Conservation (phyloP, 352 stramenopile genomes). For the Elongisporangium prolatum region DNA sequence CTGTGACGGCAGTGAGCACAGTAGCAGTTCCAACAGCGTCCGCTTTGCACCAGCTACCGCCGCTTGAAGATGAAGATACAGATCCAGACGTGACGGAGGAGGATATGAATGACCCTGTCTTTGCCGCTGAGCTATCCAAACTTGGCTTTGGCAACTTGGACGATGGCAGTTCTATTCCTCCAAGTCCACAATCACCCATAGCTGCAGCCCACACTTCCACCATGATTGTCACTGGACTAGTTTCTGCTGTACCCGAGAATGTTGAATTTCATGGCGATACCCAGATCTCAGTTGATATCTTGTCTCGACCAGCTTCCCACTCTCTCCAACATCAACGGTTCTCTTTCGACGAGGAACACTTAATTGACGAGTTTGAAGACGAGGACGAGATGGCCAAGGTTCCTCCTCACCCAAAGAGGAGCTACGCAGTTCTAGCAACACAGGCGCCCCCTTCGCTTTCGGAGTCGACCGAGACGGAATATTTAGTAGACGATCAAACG, state of each 20-base stretch:
- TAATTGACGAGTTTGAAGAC: conserved; percentile 73
- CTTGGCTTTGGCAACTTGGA: conserved; percentile 19
- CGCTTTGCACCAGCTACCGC: background rate
- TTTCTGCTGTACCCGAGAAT: no score
- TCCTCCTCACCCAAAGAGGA: conserved; percentile 7
- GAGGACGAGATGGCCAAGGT: conserved; percentile 32
- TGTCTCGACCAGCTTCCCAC: background rate
- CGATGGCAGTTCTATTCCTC: background rate
- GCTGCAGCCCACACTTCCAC: background rate
- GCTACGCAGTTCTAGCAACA: conserved; percentile 10
- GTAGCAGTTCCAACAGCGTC: background rate
- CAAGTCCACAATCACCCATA: background rate
- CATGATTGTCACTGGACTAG: background rate
- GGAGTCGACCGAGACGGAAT: background rate
- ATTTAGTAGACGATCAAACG: no score
- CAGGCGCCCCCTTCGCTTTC: background rate
- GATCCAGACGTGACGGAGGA: conserved; percentile 52
- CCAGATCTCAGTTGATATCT: conserved; percentile 17
- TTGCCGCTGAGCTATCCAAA: conserved; percentile 37
- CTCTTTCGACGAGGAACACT: conserved; percentile 39
- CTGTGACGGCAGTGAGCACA: conserved; percentile 1
- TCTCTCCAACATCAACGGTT: conserved; percentile 1
- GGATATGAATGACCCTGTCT: conserved; percentile 53
- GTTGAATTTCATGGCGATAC: no score
- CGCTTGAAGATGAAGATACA: conserved; percentile 14